These are phyloP conservation scores for Lipomyces yamanashiensis DNA, from an alignment of 805 yeast genomes.

Conservation along the genomic window DNA sequence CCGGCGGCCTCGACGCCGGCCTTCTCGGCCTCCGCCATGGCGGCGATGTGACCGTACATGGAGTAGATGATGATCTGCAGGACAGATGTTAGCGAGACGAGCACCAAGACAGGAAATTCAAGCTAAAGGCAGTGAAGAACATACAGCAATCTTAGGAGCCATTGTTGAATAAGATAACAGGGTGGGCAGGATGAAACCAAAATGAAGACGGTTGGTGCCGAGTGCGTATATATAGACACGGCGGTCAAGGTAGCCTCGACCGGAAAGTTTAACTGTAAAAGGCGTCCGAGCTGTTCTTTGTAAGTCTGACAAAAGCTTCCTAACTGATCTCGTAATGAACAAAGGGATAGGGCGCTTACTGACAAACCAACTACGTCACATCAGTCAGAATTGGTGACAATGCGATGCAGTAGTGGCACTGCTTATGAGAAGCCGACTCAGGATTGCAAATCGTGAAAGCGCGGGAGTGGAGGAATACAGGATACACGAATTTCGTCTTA, in stretches of 20 bases:
- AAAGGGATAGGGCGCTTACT: neutral
- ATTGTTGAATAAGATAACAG: constrained; percentile 9
- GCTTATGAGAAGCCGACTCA: too few species aligned
- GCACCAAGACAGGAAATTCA: neutral
- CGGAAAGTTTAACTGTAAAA: neutral
- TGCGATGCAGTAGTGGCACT: too few species aligned
- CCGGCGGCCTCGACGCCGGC: constrained; percentile 75
- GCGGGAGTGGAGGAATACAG: too few species aligned
- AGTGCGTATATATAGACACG: neutral
- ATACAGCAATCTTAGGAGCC: constrained; percentile 38
- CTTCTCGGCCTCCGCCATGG: constrained; percentile 68
- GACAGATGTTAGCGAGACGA: neutral
- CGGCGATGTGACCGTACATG: constrained; percentile 73
- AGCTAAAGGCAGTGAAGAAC: neutral
- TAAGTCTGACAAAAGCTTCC: neutral
- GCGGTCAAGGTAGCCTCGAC: neutral
- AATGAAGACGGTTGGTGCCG: neutral
- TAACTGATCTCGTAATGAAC: neutral
- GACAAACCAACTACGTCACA: neutral
- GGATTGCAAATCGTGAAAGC: too few species aligned
- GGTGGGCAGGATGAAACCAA: neutral
- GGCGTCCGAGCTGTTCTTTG: neutral
- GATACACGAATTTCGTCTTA: too few species aligned
- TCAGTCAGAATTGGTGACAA: too few species aligned
- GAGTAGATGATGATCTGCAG: constrained; percentile 65